Conservation (phyloP, 331 rosid species). For the Dryas integrifolia region DNA sequence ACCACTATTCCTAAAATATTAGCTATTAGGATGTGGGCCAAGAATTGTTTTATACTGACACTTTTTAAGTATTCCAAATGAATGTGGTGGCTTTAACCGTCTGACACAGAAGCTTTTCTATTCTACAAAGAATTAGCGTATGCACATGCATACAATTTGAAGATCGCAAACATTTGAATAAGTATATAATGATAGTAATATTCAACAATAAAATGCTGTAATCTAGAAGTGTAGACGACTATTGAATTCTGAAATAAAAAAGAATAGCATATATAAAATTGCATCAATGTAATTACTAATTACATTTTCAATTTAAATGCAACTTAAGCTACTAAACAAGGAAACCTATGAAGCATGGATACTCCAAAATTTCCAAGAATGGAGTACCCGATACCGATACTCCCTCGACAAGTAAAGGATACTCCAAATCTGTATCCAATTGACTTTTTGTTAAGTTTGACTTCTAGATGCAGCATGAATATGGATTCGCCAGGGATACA, state of each 20-base stretch:
- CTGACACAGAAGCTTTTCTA: not conserved
- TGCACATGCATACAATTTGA: not conserved
- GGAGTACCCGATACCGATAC: not conserved
- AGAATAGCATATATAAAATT: not conserved
- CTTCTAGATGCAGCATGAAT: not conserved
- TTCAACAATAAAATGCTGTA: not conserved
- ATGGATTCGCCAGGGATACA: not conserved
- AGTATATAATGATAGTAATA: not conserved
- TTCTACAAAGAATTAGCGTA: not conserved
- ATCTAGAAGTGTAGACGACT: not conserved
- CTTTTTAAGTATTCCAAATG: not conserved
- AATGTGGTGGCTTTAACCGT: not conserved
- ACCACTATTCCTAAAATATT: no score
- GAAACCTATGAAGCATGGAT: constrained; percentile 4
- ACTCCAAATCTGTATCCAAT: not conserved
- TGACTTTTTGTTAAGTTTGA: not conserved
- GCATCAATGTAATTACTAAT: not conserved
- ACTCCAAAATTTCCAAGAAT: not conserved
- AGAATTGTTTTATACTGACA: no score
- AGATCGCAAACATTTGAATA: not conserved
- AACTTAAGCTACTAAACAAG: not conserved
- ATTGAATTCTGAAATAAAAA: not conserved
- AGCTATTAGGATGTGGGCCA: no score
- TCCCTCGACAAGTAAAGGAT: not conserved
- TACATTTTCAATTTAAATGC: not conserved